Base-by-base conservation (phyloP, 495 filamentous ascomycete genomes). In the Patellaria atrata region DNA sequence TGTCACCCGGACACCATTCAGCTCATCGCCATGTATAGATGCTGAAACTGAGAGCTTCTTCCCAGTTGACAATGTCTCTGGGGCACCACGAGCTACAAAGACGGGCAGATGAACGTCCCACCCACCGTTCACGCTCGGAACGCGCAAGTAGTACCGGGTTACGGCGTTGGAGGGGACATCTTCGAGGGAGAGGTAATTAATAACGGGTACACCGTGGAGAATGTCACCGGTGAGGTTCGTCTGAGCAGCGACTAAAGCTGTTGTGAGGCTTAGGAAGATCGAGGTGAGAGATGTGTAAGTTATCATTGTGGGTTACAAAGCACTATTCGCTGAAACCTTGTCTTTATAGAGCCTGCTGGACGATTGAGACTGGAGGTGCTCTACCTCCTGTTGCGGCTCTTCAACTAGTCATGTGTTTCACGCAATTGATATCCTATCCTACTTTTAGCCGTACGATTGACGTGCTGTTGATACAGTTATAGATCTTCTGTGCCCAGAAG, bases 11-110 rank as follows among this genome's bases (percentile, higher is more conserved):
- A 38, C 35, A 12, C 35, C 35, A 22, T 38, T 38, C 19, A 38
- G 35, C 35, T 38, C 35, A 20, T 38, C 35, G 25, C 35, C 35
- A 19, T 38, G 35, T 14, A 38, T 38, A 8, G 35, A 16, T 17
- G 35, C 26, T 3, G 35, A 38, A 12, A 38, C 18, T 4, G 25
- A 30, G 11, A 38, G 18, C 11, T 30, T 29, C 13, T 30, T 29
- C 17, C 35, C 35, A 14, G 15, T 32, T 10, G 17, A 15, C 12
- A 32, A 32, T 15, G 15, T 32, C 17, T 38, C 35, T 7, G 35
- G 25, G 11, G 35, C 22, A 13, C 35, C 35, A 5, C 35, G 35
- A 6, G 35, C 35, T 7, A 38, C 35, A 5, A 30, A 20, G 1
- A 38, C 15, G 1, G 35, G 35, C n/a, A 38, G 15, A 22, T 30